These are phyloP conservation scores for Spinacia oleracea DNA, from an alignment of 179 eudicot species.

Conservation along the genomic window DNA sequence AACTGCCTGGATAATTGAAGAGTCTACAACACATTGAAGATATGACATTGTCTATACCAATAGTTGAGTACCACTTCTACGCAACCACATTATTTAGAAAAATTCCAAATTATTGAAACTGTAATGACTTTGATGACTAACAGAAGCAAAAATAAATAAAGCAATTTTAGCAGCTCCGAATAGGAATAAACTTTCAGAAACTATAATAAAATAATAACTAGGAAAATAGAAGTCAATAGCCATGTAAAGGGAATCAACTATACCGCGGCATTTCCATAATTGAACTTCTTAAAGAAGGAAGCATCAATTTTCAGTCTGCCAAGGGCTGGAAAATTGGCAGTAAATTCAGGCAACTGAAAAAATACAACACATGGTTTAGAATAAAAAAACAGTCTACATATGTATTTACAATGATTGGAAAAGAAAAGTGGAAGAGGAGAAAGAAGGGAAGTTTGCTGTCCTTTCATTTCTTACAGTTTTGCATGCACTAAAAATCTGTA, in stretches of 20 bases:
- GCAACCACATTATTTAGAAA: not conserved
- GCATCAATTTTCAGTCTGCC: conserved; percentile 69
- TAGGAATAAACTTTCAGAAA: not conserved
- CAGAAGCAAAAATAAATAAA: not conserved
- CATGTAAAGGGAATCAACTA: conserved; percentile 15
- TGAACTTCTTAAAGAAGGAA: conserved; percentile 82
- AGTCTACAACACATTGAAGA: not conserved
- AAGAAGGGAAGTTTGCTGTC: not conserved
- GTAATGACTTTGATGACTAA: not conserved
- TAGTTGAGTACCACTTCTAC: not conserved
- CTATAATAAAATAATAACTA: not conserved
- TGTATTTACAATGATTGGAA: not conserved
- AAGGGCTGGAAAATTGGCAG: conserved; percentile 50
- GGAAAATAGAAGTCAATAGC: conserved; percentile 1
- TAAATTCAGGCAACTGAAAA: conserved; percentile 77
- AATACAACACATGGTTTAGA: not conserved
- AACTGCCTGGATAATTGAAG: not conserved
- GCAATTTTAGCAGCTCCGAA: not conserved
- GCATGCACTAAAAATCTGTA: not conserved
- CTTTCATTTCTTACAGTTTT: not conserved
- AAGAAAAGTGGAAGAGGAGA: not conserved
- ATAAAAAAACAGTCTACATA: not conserved
- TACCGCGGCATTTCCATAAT: conserved; percentile 82
- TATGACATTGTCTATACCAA: not conserved
- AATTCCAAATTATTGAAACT: not conserved